phyloP scores from a whole-genome alignment of 78 protist species.

The Blattamonas nauphoetae region DNA sequence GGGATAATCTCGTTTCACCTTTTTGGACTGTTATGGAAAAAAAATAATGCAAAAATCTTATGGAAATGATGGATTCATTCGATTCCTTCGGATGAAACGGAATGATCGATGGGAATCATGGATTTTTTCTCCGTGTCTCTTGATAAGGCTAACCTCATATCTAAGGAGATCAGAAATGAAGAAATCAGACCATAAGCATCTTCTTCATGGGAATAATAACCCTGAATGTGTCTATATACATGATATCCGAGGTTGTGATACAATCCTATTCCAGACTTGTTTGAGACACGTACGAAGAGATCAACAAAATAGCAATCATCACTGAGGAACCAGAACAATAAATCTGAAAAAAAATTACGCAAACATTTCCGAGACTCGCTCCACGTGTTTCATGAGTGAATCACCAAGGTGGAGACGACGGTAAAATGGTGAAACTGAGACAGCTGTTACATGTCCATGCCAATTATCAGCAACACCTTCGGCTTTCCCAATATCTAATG shows the following conservation, averaged over 20 bases:
- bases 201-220: background rate
- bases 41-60: too few relatives aligned
- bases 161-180: too few relatives aligned
- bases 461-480: constrained; percentile 21
- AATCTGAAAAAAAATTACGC: background rate
- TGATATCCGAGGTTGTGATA: constrained; percentile 19
- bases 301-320: constrained; percentile 18
- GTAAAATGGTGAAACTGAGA: constrained; percentile 18
- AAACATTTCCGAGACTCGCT: background rate
- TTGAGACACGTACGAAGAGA: constrained; percentile 14
- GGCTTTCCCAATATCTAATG: constrained; percentile 19
- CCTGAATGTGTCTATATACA: constrained; percentile 10
- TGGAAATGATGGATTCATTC: too few relatives aligned
- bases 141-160: background rate
- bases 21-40: too few relatives aligned
- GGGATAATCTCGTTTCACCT: too few relatives aligned
- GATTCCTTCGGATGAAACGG: too few relatives aligned
- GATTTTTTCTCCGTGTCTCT: background rate
- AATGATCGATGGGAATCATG: background rate
- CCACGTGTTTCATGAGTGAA: background rate
- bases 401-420: constrained; percentile 13
- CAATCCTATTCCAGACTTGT: constrained; percentile 7
- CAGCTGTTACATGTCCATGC: constrained; percentile 35
- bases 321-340: background rate
- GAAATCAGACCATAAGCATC: constrained; percentile 20